Base-by-base conservation (phyloP, 164 flowering plant genomes). In the Buxus sempervirens region DNA sequence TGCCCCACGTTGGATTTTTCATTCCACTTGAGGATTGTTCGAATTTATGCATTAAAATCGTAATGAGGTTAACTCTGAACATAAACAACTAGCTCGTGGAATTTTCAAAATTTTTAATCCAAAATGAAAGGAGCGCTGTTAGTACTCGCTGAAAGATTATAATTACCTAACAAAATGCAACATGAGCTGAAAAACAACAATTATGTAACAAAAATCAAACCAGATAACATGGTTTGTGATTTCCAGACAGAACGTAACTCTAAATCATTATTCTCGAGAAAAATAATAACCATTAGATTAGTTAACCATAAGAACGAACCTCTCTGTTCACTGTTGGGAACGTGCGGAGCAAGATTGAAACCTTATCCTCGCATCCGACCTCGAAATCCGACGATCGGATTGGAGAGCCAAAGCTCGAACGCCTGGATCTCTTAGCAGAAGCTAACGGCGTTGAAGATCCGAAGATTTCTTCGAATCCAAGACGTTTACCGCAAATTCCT, bases 391-490 rank as follows among this genome's bases (percentile, higher is more conserved):
- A 56, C 12, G 71, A 67, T 16, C 68, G 60, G 65, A 73, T 42
- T 24, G 72, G 76, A 28, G 76, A 68, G 63, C 58, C 75, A 45
- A 66, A 67, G 5, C 25, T 54, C 5, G 62, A 74, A 45, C 72
- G 64, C 45, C 77, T 67, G 9, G 73, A 42, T 65, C 77, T 65
- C 77, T 69, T 74, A 51, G 62, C 36, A 58, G 71, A 63, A 14
- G 77, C 55, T 21, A 62, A 38, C 38, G 62, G 58, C 25, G 58
- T 2, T 14, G 73, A 64, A 74, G 77, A 65, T 69, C 72, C 73
- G 62, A 74, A 74, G 56, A 69, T 69, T 60, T 74, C 77, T 60
- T 74, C 77, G 64, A 59, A 69, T 57, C 77, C 72, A 13, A 60
- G 24, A 58, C 77, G 77, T 66, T 74, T 74, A 27, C 76, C 76